Conservation (phyloP, 768 basidiomycete species). For the Leucocoprinus birnbaumii region DNA sequence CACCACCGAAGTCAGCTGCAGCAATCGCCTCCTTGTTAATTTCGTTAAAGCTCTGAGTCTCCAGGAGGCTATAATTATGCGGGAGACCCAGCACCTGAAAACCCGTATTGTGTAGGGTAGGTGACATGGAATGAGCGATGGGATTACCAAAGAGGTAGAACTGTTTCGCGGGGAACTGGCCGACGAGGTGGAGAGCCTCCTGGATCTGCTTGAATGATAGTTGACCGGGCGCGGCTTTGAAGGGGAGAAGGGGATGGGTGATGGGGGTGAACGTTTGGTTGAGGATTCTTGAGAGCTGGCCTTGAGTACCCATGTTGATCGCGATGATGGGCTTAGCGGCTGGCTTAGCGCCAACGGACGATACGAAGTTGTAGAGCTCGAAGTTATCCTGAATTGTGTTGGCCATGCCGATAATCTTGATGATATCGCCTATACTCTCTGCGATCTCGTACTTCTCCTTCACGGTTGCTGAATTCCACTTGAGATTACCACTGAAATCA, state of each 20-base stretch:
- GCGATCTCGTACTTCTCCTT: constrained; percentile 71
- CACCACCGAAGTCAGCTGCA: constrained; percentile 83
- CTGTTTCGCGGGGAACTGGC: constrained; percentile 65
- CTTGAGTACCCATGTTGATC: constrained; percentile 89
- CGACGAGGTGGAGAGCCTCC: constrained; percentile 74
- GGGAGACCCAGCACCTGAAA: constrained; percentile 83
- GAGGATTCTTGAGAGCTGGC: constrained; percentile 88
- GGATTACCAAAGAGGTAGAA: constrained; percentile 92
- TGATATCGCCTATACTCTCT: constrained; percentile 72
- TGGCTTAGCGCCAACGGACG: constrained; percentile 36
- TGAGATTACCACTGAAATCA: constrained; percentile 84
- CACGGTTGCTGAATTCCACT: constrained; percentile 71
- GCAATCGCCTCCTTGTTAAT: constrained; percentile 61
- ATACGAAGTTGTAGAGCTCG: constrained; percentile 68
- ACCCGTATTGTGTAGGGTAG: constrained; percentile 88
- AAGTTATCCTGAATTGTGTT: constrained; percentile 75
- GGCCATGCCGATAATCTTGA: constrained; percentile 92
- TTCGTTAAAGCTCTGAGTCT: constrained; percentile 65
- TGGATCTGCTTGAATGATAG: constrained; percentile 88
- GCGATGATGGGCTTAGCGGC: constrained; percentile 83
- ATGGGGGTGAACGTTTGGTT: constrained; percentile 87
- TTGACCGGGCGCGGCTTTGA: constrained; percentile 90
- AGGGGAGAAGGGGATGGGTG: constrained; percentile 84
- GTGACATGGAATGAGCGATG: constrained; percentile 87
- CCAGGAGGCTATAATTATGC: constrained; percentile 75